Evolutionary conservation across 306 rosid species (phyloP), one percentile per base, ranked within the genome.

Genomic region (Rosa multiflora): DNA sequence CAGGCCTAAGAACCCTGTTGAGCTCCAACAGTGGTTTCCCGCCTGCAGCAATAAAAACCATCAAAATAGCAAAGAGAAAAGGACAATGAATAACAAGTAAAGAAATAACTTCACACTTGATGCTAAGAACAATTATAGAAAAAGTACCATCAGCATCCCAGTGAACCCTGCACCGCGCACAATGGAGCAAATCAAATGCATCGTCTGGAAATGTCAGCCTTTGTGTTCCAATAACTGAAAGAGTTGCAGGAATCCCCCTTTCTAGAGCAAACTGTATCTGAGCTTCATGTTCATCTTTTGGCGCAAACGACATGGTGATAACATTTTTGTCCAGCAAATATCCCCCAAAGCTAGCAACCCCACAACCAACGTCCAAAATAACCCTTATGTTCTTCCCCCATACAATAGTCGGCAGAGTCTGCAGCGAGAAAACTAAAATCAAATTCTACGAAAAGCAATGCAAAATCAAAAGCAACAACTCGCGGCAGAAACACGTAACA

Each of bases 251-350:
- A 84, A 95, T 93, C 78, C 99, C 99, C 68, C 99, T 89, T 79
- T 95, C 99, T n/a, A 95, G 77, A 77, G 99, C 99, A 84, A 95
- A 95, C 69, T 95, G 99, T 82, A 95, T 93, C 90, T 95, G 99
- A 75, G 99, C 99, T 84, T 95, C 99, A 66, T 95, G 99, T 82
- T 95, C 99, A 80, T 95, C 99, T 84, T 95, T 95, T 0, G 99
- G 99, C 39, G 98, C 99, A 82, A 95, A 89, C 39, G 99, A 95
- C 99, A 95, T 87, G 73, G 99, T 85, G 49, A 95, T 90, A 62
- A 89, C 98, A 78, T 93, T 87, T 76, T 73, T 93, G 69, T 95
- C 97, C 62, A 93, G 83, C 81, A 95, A 84, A 89, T 87, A 81
- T 53, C 97, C 99, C 70, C 98, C 99, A 76, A 95, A 95, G 87